Conservation (phyloP, 345 rosid species). For the Murraya koenigii region DNA sequence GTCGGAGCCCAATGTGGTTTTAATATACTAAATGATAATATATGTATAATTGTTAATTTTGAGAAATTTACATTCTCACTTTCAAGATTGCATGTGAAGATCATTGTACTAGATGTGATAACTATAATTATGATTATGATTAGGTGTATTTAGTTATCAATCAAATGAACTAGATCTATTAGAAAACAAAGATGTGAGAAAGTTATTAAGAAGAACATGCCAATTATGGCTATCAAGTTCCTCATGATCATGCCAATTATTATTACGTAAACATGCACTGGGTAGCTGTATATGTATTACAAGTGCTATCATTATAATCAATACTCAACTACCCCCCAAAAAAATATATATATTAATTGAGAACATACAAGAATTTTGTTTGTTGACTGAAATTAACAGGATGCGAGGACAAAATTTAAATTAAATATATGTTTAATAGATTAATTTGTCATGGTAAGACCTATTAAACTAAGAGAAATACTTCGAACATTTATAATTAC, state of each 20-base stretch:
- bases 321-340: neutral
- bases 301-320: constrained; percentile 3
- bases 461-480: neutral
- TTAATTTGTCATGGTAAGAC: neutral
- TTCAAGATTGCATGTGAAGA: constrained; percentile 19
- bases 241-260: constrained; percentile 33
- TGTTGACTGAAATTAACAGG: neutral
- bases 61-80: neutral
- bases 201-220: constrained; percentile 15
- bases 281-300: neutral
- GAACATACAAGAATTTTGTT: neutral
- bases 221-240: constrained; percentile 30
- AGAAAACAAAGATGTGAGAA: constrained; percentile 3
- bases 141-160: neutral
- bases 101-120: constrained; percentile 8
- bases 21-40: too few species aligned
- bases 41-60: too few species aligned
- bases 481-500: too few species aligned
- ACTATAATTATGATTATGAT: neutral
- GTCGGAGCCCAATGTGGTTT: too few species aligned
- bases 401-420: neutral
- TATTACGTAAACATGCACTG: neutral
- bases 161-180: neutral
- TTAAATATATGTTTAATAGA: too few species aligned
- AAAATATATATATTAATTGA: neutral